Evolutionary conservation across 257 asterid genomes (phyloP).

Genomic region (Mitragyna speciosa): DNA sequence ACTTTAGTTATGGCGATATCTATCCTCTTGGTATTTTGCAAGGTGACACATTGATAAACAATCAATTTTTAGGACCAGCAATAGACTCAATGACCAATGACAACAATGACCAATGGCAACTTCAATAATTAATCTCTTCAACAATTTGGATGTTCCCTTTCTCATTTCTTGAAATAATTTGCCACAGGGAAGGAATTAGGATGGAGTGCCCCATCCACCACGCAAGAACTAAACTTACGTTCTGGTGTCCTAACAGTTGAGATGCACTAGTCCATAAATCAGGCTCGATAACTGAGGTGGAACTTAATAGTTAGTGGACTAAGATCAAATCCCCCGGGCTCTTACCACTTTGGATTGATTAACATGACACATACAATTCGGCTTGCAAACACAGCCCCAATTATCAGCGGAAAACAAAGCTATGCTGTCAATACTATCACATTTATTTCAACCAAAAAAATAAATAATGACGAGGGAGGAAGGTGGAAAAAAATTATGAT

Average conservation of each 20-base stretch:
- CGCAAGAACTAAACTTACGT: slow-evolving; percentile 45
- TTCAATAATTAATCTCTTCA: no score
- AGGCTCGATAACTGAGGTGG: slow-evolving; percentile 37
- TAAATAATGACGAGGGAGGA: no score
- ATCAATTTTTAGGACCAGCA: no score
- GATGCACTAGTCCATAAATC: slow-evolving; percentile 53
- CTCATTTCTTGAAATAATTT: slow-evolving; percentile 44
- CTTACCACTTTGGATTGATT: slow-evolving; percentile 73
- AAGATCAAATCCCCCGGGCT: slow-evolving; percentile 84
- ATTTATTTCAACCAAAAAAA: slow-evolving; percentile 43
- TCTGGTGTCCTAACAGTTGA: slow-evolving; percentile 42
- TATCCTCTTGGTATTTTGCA: no score
- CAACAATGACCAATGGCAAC: no score
- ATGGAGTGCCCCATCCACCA: slow-evolving; percentile 56
- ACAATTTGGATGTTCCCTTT: no score
- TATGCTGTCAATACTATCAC: slow-evolving; percentile 64
- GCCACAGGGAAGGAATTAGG: slow-evolving; percentile 46
- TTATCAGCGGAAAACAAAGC: slow-evolving; percentile 46
- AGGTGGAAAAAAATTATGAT: no score
- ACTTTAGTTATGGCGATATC: no score
- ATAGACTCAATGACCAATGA: no score
- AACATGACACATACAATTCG: slow-evolving; percentile 43
- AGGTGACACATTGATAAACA: no score
- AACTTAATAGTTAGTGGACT: slow-evolving; percentile 80
- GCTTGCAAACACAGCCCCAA: slow-evolving; percentile 37